phyloP scores from a whole-genome alignment of 352 stramenopile species.

The Globisporangium middletonii region DNA sequence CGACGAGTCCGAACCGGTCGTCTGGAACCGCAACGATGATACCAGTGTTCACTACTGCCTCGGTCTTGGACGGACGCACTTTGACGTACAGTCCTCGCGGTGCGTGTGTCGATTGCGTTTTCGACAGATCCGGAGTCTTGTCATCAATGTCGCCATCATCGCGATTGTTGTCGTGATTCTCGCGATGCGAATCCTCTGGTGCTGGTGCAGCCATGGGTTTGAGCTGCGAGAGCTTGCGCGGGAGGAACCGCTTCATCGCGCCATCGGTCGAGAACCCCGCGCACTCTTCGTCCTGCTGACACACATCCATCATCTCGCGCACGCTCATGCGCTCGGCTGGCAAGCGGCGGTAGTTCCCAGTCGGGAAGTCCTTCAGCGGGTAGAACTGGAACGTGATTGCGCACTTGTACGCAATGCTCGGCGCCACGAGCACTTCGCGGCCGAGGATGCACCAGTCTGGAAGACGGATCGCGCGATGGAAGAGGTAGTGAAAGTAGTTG shows the following conservation, averaged over 20 bases:
- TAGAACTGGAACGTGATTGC: slow-evolving; percentile 80
- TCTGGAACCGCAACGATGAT: slow-evolving; percentile 44
- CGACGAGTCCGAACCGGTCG: slow-evolving; percentile 57
- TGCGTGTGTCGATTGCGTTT: no score
- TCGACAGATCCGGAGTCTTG: no score
- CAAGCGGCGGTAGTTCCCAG: slow-evolving; percentile 56
- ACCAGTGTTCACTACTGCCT: slow-evolving; percentile 40
- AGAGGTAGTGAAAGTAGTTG: slow-evolving; percentile 72
- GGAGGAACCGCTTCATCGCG: slow-evolving; percentile 70
- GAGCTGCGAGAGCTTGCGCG: slow-evolving; percentile 65
- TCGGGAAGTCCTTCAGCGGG: slow-evolving; percentile 57
- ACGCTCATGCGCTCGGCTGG: slow-evolving; percentile 20
- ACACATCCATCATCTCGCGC: slow-evolving; percentile 45
- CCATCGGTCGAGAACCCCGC: slow-evolving; percentile 69
- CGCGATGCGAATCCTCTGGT: no score
- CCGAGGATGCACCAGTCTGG: slow-evolving; percentile 58
- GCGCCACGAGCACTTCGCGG: slow-evolving; percentile 55
- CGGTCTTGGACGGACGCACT: slow-evolving; percentile 37
- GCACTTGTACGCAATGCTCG: slow-evolving; percentile 52
- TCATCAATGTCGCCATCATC: background rate
- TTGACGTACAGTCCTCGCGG: slow-evolving; percentile 52
- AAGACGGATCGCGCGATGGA: slow-evolving; percentile 42
- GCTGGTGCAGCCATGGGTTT: no score
- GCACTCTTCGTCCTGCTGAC: slow-evolving; percentile 61
- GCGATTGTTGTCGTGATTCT: slow-evolving; percentile 28